Evolutionary conservation across 108 stramenopile species (phyloP).

Genomic region (Halocafeteria seosinensis): DNA sequence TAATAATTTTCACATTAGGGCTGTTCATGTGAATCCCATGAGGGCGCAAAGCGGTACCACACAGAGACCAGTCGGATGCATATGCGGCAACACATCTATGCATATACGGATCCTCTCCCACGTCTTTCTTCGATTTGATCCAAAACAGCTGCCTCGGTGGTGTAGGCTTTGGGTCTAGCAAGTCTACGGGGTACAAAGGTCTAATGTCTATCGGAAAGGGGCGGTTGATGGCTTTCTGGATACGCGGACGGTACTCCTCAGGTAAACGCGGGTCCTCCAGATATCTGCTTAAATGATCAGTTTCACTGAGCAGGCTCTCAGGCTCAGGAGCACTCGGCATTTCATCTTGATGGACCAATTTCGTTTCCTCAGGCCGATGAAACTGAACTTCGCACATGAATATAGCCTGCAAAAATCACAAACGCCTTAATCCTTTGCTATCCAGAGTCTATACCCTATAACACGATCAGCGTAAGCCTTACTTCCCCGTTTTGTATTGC

Average conservation of each 20-base stretch:
- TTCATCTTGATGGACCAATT: not conserved
- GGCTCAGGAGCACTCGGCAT: constrained; percentile 15
- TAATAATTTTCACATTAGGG: constrained; percentile 2
- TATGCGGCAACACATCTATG: constrained; percentile 12
- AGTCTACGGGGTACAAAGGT: not conserved
- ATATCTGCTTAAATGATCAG: not conserved
- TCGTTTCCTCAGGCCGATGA: not conserved
- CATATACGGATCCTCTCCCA: constrained; percentile 7
- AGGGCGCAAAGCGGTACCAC: not conserved
- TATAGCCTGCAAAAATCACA: too few species aligned
- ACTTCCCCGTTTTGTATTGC: constrained; percentile 13
- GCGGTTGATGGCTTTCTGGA: not conserved
- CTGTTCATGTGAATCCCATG: not conserved
- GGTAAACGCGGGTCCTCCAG: constrained; percentile 2
- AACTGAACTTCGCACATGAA: not conserved
- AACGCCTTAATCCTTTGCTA: too few species aligned
- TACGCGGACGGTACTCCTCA: not conserved
- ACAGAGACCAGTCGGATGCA: constrained; percentile 1
- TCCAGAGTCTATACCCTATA: too few species aligned
- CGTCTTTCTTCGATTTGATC: constrained; percentile 4
- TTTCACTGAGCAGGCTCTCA: not conserved
- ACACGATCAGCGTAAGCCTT: too few species aligned
- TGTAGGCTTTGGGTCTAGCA: not conserved
- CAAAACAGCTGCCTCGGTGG: constrained; percentile 4
- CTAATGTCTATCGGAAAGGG: not conserved